These are phyloP conservation scores for Heterobasidion occidentale DNA, from an alignment of 1,284 basidiomycete genomes.

Conservation along the genomic window DNA sequence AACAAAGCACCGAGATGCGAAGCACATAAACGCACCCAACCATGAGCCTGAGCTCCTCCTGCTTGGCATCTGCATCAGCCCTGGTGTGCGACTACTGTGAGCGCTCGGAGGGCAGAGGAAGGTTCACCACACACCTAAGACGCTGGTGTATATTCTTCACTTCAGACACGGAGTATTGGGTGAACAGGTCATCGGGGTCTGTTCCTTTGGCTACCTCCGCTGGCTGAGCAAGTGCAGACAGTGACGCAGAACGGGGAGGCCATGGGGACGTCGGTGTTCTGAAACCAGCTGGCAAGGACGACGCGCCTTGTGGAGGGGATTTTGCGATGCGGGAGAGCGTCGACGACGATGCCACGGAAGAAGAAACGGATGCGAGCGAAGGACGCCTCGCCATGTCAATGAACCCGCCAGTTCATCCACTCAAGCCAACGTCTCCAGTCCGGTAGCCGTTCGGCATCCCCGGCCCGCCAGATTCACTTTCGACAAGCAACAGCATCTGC, in stretches of 20 bases:
- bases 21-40: conserved; percentile 70
- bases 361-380: conserved; percentile 14
- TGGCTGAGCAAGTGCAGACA: neutral
- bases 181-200: conserved; percentile 79
- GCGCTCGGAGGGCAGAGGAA: neutral
- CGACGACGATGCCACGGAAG: conserved; percentile 8
- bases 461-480: neutral
- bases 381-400: conserved; percentile 22
- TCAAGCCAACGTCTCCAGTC: neutral
- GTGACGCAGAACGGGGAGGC: conserved; percentile 7
- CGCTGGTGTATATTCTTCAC: conserved; percentile 67
- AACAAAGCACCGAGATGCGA: conserved; percentile 1
- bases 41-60: conserved; percentile 89
- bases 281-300: conserved; percentile 3
- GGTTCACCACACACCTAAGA: conserved; percentile 43
- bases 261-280: conserved; percentile 9
- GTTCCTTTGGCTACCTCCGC: conserved; percentile 19
- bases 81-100: conserved; percentile 27
- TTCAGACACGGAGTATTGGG: conserved; percentile 65
- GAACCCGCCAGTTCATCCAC: neutral
- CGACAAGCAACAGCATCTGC: too few species aligned
- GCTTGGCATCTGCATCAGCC: conserved; percentile 83
- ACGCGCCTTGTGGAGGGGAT: conserved; percentile 5
- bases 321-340: conserved; percentile 1
- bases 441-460: too few species aligned